These are phyloP conservation scores for Polychaeton citri DNA, from an alignment of 2,329 filamentous ascomycete genomes.

Conservation along the genomic window DNA sequence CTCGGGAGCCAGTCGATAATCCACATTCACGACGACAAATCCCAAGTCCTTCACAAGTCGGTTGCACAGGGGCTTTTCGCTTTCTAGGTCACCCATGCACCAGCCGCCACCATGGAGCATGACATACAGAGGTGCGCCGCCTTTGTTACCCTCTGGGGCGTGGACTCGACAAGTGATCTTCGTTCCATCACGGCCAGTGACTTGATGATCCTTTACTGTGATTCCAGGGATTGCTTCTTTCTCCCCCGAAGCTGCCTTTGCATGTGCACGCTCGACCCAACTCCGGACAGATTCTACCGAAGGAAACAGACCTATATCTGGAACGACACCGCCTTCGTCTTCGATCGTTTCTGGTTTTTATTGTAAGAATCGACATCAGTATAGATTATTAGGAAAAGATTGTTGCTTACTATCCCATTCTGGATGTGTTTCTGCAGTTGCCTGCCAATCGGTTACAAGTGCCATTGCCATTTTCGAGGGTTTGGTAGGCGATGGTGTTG, in stretches of 20 bases:
- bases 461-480: too few relatives aligned
- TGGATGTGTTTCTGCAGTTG: not conserved
- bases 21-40: constrained; percentile 34
- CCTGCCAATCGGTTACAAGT: not conserved
- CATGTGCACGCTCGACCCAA: not conserved
- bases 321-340: not conserved
- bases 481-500: too few relatives aligned
- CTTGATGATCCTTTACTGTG: constrained; percentile 8
- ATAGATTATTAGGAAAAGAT: too few relatives aligned
- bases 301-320: not conserved
- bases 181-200: constrained; percentile 15
- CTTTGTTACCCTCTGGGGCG: not conserved
- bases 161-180: not conserved
- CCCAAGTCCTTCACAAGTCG: constrained; percentile 24
- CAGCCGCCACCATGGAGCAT: constrained; percentile 34
- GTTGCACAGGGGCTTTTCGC: constrained; percentile 30
- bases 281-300: not conserved
- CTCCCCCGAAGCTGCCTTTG: not conserved
- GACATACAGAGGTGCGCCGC: constrained; percentile 14
- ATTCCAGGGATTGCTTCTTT: not conserved
- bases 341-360: too few relatives aligned
- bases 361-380: too few relatives aligned
- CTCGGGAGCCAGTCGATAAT: constrained; percentile 40
- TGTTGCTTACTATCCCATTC: not conserved
- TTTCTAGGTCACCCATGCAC: constrained; percentile 29